Base-by-base conservation (phyloP, 306 rosid species). In the Cicer cuneatum region DNA sequence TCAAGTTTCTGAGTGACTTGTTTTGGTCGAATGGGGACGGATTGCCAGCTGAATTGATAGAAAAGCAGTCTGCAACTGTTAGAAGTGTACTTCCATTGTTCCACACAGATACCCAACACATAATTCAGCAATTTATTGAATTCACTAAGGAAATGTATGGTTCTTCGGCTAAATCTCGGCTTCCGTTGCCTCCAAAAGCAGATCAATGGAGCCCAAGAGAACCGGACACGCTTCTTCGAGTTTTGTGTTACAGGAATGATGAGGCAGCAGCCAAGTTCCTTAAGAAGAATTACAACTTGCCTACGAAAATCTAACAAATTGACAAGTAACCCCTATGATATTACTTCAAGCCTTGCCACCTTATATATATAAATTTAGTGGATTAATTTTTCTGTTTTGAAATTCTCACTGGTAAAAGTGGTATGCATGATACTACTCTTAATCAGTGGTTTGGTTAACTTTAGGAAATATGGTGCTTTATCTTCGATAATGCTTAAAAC, bases 21-120 rank as follows among this genome's bases (percentile, higher is more conserved):
- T 92, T 94, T 85, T 94, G 99, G 99, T 94, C 99, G 10, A 89
- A 86, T 41, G 99, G 99, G 56, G 97, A 92, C 81, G 97, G 99
- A 38, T 82, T 94, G 74, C 99, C 99, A 1, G 74, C 72, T 38
- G 97, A 94, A 51, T 74, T 92, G 73, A 90, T 94, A 33, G 85
- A 78, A 49, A 94, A 89, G 71, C 85, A 75, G 48, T 87, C 97
- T 9, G 59, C 82, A 40, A 89, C 75, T 0, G 86, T 83, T 39
- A 90, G 76, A 74, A 74, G 56, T 72, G 71, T 87, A 7, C 91
- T 92, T 39, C 85, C 91, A 60, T 72, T 94, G 65, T 89, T 90
- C 78, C 67, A 4, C 58, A 49, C 73, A 0, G 90, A 86, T 49
- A 85, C 89, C 0, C 84, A 83, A 54, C 82, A 75, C 85, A 83